Percentiles rank a stretch among this genome's conserved stretches.
Evolutionary conservation across 768 basidiomycete genomes (phyloP).

Genomic region (Cytidiella melzeri): DNA sequence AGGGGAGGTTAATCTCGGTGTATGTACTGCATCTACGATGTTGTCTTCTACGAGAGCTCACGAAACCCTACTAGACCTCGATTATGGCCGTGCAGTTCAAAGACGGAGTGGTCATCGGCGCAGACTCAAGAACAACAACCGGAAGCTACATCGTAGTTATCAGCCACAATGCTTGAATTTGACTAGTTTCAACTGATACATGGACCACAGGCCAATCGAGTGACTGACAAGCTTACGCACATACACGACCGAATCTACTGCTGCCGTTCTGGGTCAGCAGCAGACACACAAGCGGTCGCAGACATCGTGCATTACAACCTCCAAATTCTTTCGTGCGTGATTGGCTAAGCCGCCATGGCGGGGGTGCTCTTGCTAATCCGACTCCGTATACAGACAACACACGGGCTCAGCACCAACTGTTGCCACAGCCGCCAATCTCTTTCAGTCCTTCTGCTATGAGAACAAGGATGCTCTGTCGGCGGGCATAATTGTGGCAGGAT

Average conservation of each 20-base stretch:
- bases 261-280: constrained; percentile 96
- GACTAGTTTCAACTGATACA: too few species aligned
- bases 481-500: constrained; percentile 97
- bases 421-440: constrained; percentile 71
- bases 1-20: constrained; percentile 96
- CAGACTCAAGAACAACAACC: constrained; percentile 95
- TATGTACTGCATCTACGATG: constrained; percentile 37
- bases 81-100: constrained; percentile 99
- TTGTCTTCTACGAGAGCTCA: too few species aligned
- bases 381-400: constrained; percentile 40
- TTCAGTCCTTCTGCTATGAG: constrained; percentile 85
- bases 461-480: constrained; percentile 89
- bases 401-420: constrained; percentile 68
- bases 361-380: neutral
- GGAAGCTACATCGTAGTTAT: constrained; percentile 87
- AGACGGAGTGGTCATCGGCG: constrained; percentile 91
- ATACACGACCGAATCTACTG: constrained; percentile 99
- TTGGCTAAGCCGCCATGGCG: neutral
- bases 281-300: constrained; percentile 95
- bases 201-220: constrained; percentile 94
- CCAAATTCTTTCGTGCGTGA: constrained; percentile 64
- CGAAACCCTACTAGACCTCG: constrained; percentile 67
- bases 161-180: neutral
- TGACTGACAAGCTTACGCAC: constrained; percentile 96
- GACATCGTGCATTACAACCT: constrained; percentile 83